Percentiles rank a stretch among this genome's conserved stretches.
These are phyloP conservation scores for Vicia faba DNA, from an alignment of 306 rosid species.

Conservation along the genomic window DNA sequence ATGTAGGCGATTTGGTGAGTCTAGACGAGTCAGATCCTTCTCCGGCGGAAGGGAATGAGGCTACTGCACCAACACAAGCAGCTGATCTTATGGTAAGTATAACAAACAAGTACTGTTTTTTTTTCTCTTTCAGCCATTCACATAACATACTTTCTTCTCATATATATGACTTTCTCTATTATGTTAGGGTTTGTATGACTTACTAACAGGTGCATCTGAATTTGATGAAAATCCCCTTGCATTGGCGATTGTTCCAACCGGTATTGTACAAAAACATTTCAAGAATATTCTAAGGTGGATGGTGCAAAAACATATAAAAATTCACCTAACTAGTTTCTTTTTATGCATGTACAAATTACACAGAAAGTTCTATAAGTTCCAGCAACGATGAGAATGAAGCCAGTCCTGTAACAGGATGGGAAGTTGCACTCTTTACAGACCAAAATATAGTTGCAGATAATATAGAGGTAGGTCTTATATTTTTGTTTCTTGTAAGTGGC, in stretches of 20 bases:
- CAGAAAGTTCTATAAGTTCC: constrained; percentile 31
- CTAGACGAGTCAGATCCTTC: constrained; percentile 26
- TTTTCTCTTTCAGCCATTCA: background rate
- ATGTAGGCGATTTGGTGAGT: constrained; percentile 1
- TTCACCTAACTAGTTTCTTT: background rate
- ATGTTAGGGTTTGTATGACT: constrained; percentile 48
- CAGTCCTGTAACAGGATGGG: constrained; percentile 40
- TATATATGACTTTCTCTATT: background rate
- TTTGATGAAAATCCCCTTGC: constrained; percentile 43
- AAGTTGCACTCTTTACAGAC: constrained; percentile 45
- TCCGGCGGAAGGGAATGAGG: constrained; percentile 5
- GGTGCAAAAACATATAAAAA: background rate
- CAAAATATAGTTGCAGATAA: constrained; percentile 2
- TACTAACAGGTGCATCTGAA: constrained; percentile 51
- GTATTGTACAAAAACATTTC: constrained; percentile 10
- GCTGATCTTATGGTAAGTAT: constrained; percentile 49
- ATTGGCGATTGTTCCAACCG: constrained; percentile 36
- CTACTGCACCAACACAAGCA: constrained; percentile 33
- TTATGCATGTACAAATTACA: background rate
- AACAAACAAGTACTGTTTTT: background rate
- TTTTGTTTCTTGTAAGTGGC: too few species aligned
- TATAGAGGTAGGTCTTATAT: constrained; percentile 26
- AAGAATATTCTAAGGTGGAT: background rate
- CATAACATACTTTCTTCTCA: too few species aligned
- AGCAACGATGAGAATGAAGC: constrained; percentile 13